Evolutionary conservation across 2,329 filamentous ascomycete genomes (phyloP), one percentile per base, ranked within the genome.

Genomic region (Didymella segeticola): DNA sequence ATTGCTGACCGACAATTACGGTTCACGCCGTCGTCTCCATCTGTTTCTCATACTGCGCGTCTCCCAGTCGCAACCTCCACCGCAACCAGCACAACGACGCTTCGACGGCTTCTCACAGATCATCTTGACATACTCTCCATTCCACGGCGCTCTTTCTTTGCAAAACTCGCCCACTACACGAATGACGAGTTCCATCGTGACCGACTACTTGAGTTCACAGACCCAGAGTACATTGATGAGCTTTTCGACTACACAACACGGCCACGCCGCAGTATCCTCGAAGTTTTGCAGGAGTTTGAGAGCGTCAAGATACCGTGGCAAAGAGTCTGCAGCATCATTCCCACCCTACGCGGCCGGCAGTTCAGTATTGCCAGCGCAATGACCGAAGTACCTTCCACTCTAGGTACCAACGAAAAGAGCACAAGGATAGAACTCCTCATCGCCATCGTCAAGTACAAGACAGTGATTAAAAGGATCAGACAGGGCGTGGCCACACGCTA

Each of bases 181-280:
- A 76, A 79, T 0, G 84, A 96, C 64, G 72, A 79, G 2, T 86
- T 86, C 65, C 93, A 99, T 67, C 86, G 86, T 63, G 89, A 95
- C 57, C 86, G 93, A 2, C 83, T 99, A 0, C 75, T 89, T 8
- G 95, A 99, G 69, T 95, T 99, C 65, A 87, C 87, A 1, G 84
- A 89, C 64, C 86, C 91, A 0, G 83, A 89, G 38, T 90, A 88
- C 64, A 85, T 93, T 5, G 92, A 98, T 64, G 95, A 99, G 64
- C 88, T 96, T 50, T 98, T 91, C 77, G 93, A 99, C 76, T 99
- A 99, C 71, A 95, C 95, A 1, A 93, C 93, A 0, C 87, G 95
- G 8, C 90, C 93, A 0, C 88, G 92, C 27, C 88, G 95, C 27
- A 96, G 90, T 53, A 96, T 98, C 52, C 79, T 99, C 5, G 95